phyloP scores from a whole-genome alignment of 495 filamentous ascomycete species.

The Cudoniella acicularis region DNA sequence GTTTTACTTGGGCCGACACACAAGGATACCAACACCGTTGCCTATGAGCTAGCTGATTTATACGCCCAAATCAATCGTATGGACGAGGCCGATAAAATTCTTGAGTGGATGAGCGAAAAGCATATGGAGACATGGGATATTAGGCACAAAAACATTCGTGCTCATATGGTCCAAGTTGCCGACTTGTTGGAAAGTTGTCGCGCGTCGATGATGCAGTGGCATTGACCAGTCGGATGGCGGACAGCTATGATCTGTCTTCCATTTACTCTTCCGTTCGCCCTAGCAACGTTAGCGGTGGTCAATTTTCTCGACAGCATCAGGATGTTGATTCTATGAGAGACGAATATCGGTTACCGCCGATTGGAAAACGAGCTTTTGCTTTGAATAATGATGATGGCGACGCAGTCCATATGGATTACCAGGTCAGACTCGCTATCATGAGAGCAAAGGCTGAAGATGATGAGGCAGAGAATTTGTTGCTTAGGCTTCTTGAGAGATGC shows the following conservation, averaged over 20 bases:
- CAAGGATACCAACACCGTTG: neutral
- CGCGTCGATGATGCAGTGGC: neutral
- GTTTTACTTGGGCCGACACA: neutral
- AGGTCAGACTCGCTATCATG: neutral
- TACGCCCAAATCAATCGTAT: neutral
- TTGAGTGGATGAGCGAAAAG: neutral
- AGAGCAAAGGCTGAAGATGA: no score
- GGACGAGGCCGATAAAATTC: neutral
- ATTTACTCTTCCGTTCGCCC: no score
- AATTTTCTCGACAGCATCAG: no score
- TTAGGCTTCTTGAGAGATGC: neutral
- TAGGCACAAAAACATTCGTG: neutral
- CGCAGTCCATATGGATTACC: no score
- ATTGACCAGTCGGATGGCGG: neutral
- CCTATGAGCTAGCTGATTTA: conserved; percentile 2
- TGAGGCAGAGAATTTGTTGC: neutral
- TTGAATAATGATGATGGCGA: no score
- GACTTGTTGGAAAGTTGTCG: neutral
- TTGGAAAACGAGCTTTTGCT: no score
- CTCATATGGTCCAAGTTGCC: neutral
- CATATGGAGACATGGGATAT: neutral
- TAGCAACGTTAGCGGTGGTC: no score
- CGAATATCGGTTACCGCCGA: no score
- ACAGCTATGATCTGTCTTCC: neutral
- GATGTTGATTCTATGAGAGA: no score